Percentiles rank a stretch among this genome's conserved stretches.
Conservation (phyloP, 2,329 filamentous ascomycete species). For the Ophiognomonia clavigignenti-juglandacearum region DNA sequence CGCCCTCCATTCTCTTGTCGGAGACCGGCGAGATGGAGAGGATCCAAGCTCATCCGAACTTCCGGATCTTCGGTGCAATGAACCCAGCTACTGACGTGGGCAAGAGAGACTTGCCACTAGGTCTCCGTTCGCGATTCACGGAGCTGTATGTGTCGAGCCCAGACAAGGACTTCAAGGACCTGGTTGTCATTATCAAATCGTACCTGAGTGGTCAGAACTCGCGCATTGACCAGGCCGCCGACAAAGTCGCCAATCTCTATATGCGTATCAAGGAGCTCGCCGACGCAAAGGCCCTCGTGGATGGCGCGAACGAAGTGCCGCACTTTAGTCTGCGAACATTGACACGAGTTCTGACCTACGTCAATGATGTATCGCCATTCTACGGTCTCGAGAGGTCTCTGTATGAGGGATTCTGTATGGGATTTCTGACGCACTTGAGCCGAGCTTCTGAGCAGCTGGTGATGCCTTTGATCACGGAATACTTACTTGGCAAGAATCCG, state of each 20-base stretch:
- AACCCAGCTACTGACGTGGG: slow-evolving; percentile 97
- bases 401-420: slow-evolving; percentile 97
- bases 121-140: slow-evolving; percentile 87
- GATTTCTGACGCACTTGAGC: slow-evolving; percentile 86
- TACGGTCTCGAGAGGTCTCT: slow-evolving; percentile 83
- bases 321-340: slow-evolving; percentile 96
- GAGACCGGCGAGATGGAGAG: slow-evolving; percentile 93
- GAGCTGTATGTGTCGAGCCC: slow-evolving; percentile 93
- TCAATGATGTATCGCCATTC: slow-evolving; percentile 73
- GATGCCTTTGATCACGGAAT: slow-evolving; percentile 71
- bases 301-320: slow-evolving; percentile 91
- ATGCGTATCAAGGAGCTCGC: slow-evolving; percentile 79
- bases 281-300: slow-evolving; percentile 78
- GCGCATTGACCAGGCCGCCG: slow-evolving; percentile 67
- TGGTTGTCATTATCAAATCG: slow-evolving; percentile 81
- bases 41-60: slow-evolving; percentile 83
- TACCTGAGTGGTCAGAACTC: slow-evolving; percentile 72
- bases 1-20: slow-evolving; percentile 80
- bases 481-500: slow-evolving; percentile 67
- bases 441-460: slow-evolving; percentile 75
- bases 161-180: slow-evolving; percentile 78
- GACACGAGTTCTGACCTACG: slow-evolving; percentile 84
- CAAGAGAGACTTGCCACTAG: slow-evolving; percentile 87
- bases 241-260: slow-evolving; percentile 83
- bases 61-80: slow-evolving; percentile 97